Evolutionary conservation across 2,329 filamentous ascomycete species (phyloP).

Genomic region (Stagonosporopsis vannaccii): DNA sequence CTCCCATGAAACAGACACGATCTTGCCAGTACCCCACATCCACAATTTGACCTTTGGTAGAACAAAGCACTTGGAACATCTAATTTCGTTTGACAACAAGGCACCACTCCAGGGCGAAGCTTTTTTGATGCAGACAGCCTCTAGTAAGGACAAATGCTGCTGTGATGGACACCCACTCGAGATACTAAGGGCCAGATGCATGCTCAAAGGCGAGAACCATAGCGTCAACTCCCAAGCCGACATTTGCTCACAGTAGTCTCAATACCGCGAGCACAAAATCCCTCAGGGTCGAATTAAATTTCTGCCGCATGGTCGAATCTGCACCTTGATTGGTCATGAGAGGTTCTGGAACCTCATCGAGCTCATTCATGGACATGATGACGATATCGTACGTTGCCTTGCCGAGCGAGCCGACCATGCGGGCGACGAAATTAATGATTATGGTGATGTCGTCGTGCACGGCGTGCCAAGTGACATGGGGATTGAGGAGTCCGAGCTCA

Average conservation of each 20-base stretch:
- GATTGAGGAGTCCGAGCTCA: neutral
- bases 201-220: neutral
- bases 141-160: neutral
- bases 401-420: neutral
- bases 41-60: neutral
- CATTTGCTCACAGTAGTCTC: neutral
- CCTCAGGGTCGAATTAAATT: neutral
- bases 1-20: neutral
- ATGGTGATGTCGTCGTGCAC: neutral
- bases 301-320: neutral
- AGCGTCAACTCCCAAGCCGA: neutral
- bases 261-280: neutral
- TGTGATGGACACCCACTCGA: neutral
- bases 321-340: neutral
- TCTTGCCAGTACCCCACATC: neutral
- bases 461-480: neutral
- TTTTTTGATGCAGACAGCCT: neutral
- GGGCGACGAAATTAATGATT: neutral
- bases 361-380: neutral
- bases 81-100: neutral
- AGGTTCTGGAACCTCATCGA: neutral
- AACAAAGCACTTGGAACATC: neutral
- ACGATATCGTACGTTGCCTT: neutral
- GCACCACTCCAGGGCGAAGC: neutral
- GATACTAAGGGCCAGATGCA: neutral